Base-by-base conservation (phyloP, 163 green algal species). In the Chlorella variabilis region DNA sequence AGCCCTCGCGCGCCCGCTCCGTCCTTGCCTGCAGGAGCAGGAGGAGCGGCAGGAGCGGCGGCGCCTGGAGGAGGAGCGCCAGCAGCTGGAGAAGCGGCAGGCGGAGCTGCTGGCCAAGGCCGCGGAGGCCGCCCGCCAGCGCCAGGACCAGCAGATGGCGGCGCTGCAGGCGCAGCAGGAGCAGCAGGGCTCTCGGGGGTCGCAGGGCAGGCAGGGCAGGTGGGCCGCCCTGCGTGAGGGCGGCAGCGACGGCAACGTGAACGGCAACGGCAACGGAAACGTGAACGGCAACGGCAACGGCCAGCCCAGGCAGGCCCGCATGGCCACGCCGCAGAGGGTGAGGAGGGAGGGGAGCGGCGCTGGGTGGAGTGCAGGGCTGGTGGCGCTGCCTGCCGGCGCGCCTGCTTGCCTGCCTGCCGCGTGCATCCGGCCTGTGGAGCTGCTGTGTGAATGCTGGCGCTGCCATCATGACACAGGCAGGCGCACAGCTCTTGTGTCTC, bases 81-180 rank as follows among this genome's bases (percentile, higher is more conserved):
- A 9, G 27, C 8, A 67, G 59, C 59, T 67, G 59, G 59, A 67
- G 59, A 38, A 18, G 27, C 8, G 18, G 59, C 59, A 67, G 59
- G 59, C 27, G 27, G 59, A 67, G 59, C 59, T 67, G n/a, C 29
- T 67, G n/a, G 59, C 59, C 27, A 67, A 67, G 59, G 59, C 59
- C n/a, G n/a, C 59, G 7, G 59, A 17, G 20, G 59, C 59, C 59
- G n/a, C n/a, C 29, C 7, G 6, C 6, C 59, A 67, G 59, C 29
- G n/a, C 59, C 59, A 67, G 59, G 27, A 36, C 20, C 5, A 38
- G 59, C 8, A 36, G 59, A 5, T 9, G 15, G n/a, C 27, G 8
- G 59, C n/a, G 59, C 59, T 39, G n/a, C 59, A 38, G 27, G 59
- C 5, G 29, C 54, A 63, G 18, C 54, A 63, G 54, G 54, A 6